phyloP scores from a whole-genome alignment of 805 yeast genomes.

The Isabelozyma gotoi region DNA sequence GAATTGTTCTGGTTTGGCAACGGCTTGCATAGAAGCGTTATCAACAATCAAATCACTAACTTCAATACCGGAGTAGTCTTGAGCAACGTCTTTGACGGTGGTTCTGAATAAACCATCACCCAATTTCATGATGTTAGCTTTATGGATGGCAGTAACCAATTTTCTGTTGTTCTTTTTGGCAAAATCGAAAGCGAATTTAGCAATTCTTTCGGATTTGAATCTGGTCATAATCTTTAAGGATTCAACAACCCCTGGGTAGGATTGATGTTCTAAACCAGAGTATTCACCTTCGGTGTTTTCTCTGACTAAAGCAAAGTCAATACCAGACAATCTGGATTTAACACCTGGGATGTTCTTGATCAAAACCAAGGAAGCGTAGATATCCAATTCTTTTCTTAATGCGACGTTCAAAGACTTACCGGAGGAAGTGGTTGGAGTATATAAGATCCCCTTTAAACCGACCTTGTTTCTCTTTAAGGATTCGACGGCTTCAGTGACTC shows the following conservation, averaged over 20 bases:
- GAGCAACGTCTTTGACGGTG: constrained; percentile 82
- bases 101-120: constrained; percentile 97
- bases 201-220: constrained; percentile 94
- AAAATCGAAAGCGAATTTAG: constrained; percentile 94
- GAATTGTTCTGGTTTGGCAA: constrained; percentile 95
- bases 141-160: constrained; percentile 94
- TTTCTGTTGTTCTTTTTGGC: constrained; percentile 91
- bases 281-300: constrained; percentile 99
- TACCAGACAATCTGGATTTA: constrained; percentile 80
- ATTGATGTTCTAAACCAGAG: constrained; percentile 97
- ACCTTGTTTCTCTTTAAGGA: constrained; percentile 94
- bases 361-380: constrained; percentile 91
- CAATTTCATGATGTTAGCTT: constrained; percentile 98
- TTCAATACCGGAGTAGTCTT: constrained; percentile 79
- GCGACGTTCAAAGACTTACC: constrained; percentile 92
- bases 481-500: constrained; percentile 80
- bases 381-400: constrained; percentile 92
- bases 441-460: constrained; percentile 94
- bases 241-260: constrained; percentile 97
- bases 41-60: constrained; percentile 95
- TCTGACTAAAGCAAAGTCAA: constrained; percentile 92
- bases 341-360: constrained; percentile 95
- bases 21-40: constrained; percentile 99
- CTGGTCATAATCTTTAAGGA: constrained; percentile 92
- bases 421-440: constrained; percentile 79